Evolutionary conservation across 768 basidiomycete species (phyloP), one percentile per base, ranked within the genome.

Genomic region (Stropharia rugosoannulata): DNA sequence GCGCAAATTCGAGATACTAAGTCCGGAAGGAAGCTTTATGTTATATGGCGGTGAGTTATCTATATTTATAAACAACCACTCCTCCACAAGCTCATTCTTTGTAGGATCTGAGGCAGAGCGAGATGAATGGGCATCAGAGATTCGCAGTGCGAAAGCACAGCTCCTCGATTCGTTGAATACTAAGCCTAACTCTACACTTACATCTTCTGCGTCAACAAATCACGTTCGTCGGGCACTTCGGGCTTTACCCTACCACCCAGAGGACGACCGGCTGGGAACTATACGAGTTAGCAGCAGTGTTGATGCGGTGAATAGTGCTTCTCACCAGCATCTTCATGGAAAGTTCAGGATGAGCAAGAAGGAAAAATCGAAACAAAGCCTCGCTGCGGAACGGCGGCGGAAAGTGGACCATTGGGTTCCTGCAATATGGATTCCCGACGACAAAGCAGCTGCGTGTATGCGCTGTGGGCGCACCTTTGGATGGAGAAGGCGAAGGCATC

Each of bases 361-460:
- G 15, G 59, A 59, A 7, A 66, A 64, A 29, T 59, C 50, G 19
- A 62, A 60, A 40, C 58, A 60, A 22, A 59, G 60, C 25, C 56
- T 63, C 18, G 27, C 59, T 13, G 53, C 47, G 50, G 75, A 78
- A 60, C 72, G 76, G 61, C 67, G 83, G 40, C 75, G 77, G 9
- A 80, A 74, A 64, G 87, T 89, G 51, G 89, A 90, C 43, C 84
- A 90, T 68, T 96, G 93, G 75, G 84, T 93, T 1, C 94, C 95
- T 4, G 89, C 95, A 0, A 82, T 96, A 22, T 97, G 95, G 95
- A 86, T 95, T 29, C 93, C 95, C 0, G 93, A 97, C 65, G 81
- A 84, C 56, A 90, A 82, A 68, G 87, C 90, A n/a, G 81, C 82
- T 51, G 76, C 79, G 18, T 97, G 95, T 66, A 94, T 93, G 93